phyloP scores from a whole-genome alignment of 345 rosid genomes.

The Viola odorata region DNA sequence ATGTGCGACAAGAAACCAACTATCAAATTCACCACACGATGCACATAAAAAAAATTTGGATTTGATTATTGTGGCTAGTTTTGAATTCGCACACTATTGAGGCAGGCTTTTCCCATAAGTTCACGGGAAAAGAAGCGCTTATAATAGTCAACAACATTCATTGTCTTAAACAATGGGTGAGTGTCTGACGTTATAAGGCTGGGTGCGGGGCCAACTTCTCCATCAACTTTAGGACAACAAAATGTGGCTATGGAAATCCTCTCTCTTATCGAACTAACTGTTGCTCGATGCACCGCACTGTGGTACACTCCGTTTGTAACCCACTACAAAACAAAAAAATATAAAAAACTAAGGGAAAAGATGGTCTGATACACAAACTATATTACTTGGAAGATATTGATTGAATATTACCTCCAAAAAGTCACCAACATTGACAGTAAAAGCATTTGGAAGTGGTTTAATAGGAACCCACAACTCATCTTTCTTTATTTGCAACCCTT shows the following conservation, averaged over 20 bases:
- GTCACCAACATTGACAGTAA: constrained; percentile 28
- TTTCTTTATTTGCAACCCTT: constrained; percentile 27
- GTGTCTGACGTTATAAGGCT: constrained; percentile 9
- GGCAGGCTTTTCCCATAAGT: constrained; percentile 13
- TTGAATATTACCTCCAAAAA: constrained; percentile 11
- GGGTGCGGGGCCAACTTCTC: constrained; percentile 12
- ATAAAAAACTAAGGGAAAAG: background rate
- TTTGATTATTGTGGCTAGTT: too few relatives aligned
- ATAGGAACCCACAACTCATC: constrained; percentile 22
- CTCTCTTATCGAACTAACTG: constrained; percentile 1
- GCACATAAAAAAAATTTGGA: too few relatives aligned
- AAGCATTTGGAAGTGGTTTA: constrained; percentile 27
- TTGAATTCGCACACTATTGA: constrained; percentile 13
- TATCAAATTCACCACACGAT: too few relatives aligned
- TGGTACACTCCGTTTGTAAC: constrained; percentile 13
- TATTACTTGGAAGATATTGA: background rate
- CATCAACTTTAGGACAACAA: constrained; percentile 2
- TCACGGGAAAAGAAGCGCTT: background rate
- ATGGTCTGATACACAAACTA: background rate
- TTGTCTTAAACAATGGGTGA: constrained; percentile 11
- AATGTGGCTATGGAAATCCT: constrained; percentile 14
- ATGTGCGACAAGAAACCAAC: too few relatives aligned
- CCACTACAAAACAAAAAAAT: background rate
- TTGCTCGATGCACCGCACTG: constrained; percentile 19
- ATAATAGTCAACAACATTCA: background rate